Percentiles rank a stretch among this genome's conserved stretches.
phyloP scores from a whole-genome alignment of 2,329 filamentous ascomycete species.

The Fusarium kyushuense region DNA sequence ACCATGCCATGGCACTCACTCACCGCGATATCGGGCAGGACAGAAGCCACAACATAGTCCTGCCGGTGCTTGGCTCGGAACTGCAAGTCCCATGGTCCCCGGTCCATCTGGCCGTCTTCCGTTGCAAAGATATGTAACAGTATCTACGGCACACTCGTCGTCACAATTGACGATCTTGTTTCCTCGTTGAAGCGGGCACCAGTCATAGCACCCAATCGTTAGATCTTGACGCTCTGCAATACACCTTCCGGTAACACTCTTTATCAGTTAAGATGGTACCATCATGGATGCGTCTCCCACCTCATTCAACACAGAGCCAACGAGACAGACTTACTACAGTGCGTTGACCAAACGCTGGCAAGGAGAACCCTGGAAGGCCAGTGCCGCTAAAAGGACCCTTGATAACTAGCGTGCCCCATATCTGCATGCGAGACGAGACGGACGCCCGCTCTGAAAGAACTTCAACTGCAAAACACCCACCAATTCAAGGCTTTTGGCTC shows the following conservation, averaged over 20 bases:
- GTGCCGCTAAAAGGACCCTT: slow-evolving; percentile 35
- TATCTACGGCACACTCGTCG: slow-evolving; percentile 25
- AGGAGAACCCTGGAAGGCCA: slow-evolving; percentile 22
- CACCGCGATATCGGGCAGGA: slow-evolving; percentile 45
- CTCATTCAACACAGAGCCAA: background rate
- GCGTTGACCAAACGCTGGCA: slow-evolving; percentile 19
- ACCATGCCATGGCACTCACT: slow-evolving; percentile 36
- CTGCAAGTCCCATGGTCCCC: slow-evolving; percentile 23
- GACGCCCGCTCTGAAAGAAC: slow-evolving; percentile 44
- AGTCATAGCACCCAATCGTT: slow-evolving; percentile 28
- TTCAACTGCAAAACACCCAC: slow-evolving; percentile 37
- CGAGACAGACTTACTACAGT: slow-evolving; percentile 17
- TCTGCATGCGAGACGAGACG: slow-evolving; percentile 44
- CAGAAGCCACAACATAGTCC: slow-evolving; percentile 30
- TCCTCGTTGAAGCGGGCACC: slow-evolving; percentile 42
- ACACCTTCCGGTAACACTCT: slow-evolving; percentile 29
- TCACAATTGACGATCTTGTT: slow-evolving; percentile 46
- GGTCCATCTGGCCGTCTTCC: slow-evolving; percentile 42
- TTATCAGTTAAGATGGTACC: slow-evolving; percentile 25
- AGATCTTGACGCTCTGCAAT: slow-evolving; percentile 7
- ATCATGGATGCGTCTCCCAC: background rate
- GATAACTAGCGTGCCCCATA: slow-evolving; percentile 46
- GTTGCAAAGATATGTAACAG: slow-evolving; percentile 22
- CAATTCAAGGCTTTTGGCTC: slow-evolving; percentile 33
- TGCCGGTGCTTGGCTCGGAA: slow-evolving; percentile 24